Conservation (phyloP, 2,329 filamentous ascomycete genomes). For the Byssoonygena ceratinophila region DNA sequence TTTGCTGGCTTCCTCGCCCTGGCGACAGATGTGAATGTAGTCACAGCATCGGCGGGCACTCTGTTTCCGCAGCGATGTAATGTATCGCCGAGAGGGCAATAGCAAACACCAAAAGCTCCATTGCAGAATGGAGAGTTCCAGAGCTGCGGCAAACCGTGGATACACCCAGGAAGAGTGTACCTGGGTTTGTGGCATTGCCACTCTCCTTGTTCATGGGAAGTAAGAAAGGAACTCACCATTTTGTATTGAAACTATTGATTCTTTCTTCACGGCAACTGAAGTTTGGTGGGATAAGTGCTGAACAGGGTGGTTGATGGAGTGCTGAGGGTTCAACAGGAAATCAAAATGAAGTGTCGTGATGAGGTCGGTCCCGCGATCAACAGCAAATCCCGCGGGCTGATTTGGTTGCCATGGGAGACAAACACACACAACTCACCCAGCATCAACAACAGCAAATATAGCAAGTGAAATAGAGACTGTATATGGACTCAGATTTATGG, state of each 20-base stretch:
- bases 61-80: slow-evolving; percentile 7
- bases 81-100: background rate
- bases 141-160: slow-evolving; percentile 2
- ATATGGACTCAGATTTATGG: background rate
- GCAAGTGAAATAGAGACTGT: background rate
- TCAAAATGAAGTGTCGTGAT: background rate
- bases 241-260: background rate
- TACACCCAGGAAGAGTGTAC: background rate
- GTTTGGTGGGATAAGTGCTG: no score
- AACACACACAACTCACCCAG: no score
- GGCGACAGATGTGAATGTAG: background rate
- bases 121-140: background rate
- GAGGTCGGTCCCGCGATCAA: background rate
- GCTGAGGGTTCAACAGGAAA: background rate
- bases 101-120: background rate
- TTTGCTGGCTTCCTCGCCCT: background rate
- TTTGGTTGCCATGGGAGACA: slow-evolving; percentile 15
- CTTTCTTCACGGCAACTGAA: background rate
- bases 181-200: slow-evolving; percentile 6
- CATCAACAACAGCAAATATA: background rate
- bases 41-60: background rate
- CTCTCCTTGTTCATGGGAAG: background rate
- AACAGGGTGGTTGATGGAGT: background rate
- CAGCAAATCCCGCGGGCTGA: background rate
- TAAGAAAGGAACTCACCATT: slow-evolving; percentile 7